Evolutionary conservation across 495 filamentous ascomycete species (phyloP), one percentile per base, ranked within the genome.

Genomic region (Lasiosphaeria hispida): DNA sequence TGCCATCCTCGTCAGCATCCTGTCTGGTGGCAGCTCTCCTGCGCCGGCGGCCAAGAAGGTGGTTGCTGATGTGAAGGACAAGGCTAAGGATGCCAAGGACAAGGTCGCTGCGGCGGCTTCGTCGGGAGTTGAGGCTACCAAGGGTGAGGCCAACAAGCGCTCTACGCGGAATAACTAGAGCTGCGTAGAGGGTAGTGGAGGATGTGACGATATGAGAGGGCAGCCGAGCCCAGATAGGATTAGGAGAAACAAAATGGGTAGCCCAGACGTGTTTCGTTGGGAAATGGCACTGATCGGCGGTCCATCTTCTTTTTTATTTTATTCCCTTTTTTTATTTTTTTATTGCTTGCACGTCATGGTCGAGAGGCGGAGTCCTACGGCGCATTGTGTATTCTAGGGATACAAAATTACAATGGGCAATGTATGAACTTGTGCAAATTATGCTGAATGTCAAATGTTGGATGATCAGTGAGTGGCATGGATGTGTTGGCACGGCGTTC

Each of bases 31-130:
- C 34, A 66, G 75, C 49, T 62, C 74, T 35, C 62, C 73, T 41
- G 72, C 77, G 11, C 75, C 76, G 8, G 68, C 69, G 30, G 70
- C 64, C 60, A 79, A 80, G 77, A 85, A 85, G 71, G 79, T 77
- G 38, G 83, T 81, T 33, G 78, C 84, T 63, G 87, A 90, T 72
- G 84, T 79, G 55, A 92, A 92, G 85, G 83, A 85, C 59, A 79
- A 85, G 62, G 89, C 85, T 18, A 77, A 76, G 62, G 83, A 85
- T 53, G 78, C 77, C 62, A 94, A 94, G 85, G 90, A 92, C 77
- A 90, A 95, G 83, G 81, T 80, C 35, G 82, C 82, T 4, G 83
- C 88, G 73, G 87, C 87, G 57, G 79, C 81, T 62, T 71, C 84
- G 52, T 82, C 84, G 55, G 82, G 86, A 48, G 79, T 83, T 44